These are phyloP conservation scores for Phylloporus sp. DNA, from an alignment of 1,284 basidiomycete genomes.

Conservation along the genomic window DNA sequence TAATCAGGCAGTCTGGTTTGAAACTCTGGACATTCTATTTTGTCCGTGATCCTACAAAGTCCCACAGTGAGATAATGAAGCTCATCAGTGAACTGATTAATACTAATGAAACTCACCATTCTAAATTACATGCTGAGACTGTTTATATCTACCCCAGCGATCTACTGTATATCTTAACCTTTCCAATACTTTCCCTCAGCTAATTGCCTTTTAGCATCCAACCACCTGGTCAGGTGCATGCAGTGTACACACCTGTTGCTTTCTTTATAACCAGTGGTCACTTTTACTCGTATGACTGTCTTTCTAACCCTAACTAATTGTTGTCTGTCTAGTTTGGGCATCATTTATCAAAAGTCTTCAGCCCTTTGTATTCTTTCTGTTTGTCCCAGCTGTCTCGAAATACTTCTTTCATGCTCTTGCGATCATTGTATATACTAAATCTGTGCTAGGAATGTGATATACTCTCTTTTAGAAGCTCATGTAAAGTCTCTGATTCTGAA, in stretches of 20 bases:
- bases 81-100: not conserved
- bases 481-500: too few relatives aligned
- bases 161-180: not conserved
- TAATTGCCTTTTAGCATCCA: not conserved
- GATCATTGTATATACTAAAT: too few relatives aligned
- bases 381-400: too few relatives aligned
- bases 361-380: too few relatives aligned
- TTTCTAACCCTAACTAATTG: too few relatives aligned
- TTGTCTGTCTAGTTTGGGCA: too few relatives aligned
- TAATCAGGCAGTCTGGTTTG: not conserved
- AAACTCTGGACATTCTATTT: not conserved
- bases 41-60: not conserved
- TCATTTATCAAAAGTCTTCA: too few relatives aligned
- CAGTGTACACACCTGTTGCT: not conserved
- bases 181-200: not conserved
- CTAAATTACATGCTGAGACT: not conserved
- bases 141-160: not conserved
- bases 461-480: too few relatives aligned
- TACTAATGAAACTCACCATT: not conserved
- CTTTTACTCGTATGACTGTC: constrained; percentile 1
- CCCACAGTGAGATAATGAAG: not conserved
- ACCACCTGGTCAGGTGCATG: not conserved
- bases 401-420: too few relatives aligned
- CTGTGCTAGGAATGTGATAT: too few relatives aligned
- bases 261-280: not conserved